Percentiles rank a stretch among this genome's conserved stretches.
Conservation (phyloP, 495 filamentous ascomycete species). For the Paragyromitra xinjiangensis region DNA sequence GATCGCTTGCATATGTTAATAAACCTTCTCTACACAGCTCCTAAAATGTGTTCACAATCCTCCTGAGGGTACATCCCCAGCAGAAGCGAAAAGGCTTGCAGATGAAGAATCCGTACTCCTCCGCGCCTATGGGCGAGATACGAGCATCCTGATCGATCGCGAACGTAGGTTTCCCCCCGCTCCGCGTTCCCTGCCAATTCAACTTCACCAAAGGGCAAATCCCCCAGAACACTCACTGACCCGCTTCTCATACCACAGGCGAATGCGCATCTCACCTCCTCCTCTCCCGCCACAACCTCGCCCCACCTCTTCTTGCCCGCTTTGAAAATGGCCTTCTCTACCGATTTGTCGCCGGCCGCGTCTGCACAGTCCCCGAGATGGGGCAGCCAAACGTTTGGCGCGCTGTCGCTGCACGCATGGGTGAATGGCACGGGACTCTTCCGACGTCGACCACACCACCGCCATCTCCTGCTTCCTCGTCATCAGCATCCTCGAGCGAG, state of each 20-base stretch:
- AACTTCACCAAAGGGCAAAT: slow-evolving; percentile 7
- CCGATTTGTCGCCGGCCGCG: slow-evolving; percentile 81
- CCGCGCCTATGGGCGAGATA: slow-evolving; percentile 92
- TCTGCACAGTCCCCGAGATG: slow-evolving; percentile 81
- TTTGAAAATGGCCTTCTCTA: slow-evolving; percentile 98
- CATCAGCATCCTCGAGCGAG: slow-evolving; percentile 43
- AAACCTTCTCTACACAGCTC: slow-evolving; percentile 62
- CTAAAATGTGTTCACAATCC: slow-evolving; percentile 86
- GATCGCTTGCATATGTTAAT: slow-evolving; percentile 50
- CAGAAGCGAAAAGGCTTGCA: slow-evolving; percentile 58
- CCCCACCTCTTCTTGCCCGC: slow-evolving; percentile 85
- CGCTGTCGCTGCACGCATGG: slow-evolving; percentile 82
- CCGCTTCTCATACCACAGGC: slow-evolving; percentile 61
- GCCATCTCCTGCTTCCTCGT: slow-evolving; percentile 41
- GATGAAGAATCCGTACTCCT: slow-evolving; percentile 90
- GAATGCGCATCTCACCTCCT: slow-evolving; percentile 73
- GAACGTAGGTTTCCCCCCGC: slow-evolving; percentile 70
- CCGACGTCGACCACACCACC: slow-evolving; percentile 59
- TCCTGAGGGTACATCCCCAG: slow-evolving; percentile 66
- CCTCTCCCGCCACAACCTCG: slow-evolving; percentile 79
- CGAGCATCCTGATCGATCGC: slow-evolving; percentile 94
- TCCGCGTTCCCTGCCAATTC: neutral
- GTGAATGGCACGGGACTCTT: slow-evolving; percentile 90
- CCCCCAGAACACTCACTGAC: slow-evolving; percentile 40
- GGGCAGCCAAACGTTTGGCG: slow-evolving; percentile 75